Conservation (phyloP, 2,329 filamentous ascomycete genomes). For the Pleurostoma richardsiae region DNA sequence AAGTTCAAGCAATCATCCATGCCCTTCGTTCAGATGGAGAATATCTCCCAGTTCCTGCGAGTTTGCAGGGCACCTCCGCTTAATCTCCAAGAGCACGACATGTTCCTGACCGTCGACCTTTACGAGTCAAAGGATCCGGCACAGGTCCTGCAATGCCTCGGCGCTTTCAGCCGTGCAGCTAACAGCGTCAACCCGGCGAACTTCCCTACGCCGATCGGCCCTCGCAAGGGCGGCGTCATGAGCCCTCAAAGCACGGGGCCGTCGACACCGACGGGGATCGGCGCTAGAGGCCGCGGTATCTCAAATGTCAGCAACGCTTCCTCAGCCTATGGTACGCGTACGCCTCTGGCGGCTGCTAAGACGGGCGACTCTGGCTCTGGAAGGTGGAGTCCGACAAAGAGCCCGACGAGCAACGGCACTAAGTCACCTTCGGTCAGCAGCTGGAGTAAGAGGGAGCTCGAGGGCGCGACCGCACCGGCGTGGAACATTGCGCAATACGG, state of each 20-base stretch:
- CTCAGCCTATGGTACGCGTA: slow-evolving; percentile 36
- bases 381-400: slow-evolving; percentile 59
- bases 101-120: slow-evolving; percentile 94
- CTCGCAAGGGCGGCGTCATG: slow-evolving; percentile 55
- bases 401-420: slow-evolving; percentile 47
- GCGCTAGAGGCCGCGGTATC: slow-evolving; percentile 36
- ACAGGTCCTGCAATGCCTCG: slow-evolving; percentile 88
- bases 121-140: slow-evolving; percentile 90
- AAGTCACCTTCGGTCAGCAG: slow-evolving; percentile 60
- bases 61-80: slow-evolving; percentile 82
- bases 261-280: slow-evolving; percentile 40
- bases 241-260: slow-evolving; percentile 64
- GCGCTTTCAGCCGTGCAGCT: slow-evolving; percentile 85
- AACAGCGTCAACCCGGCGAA: slow-evolving; percentile 65
- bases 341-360: slow-evolving; percentile 38
- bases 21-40: slow-evolving; percentile 99
- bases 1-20: slow-evolving; percentile 89
- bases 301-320: slow-evolving; percentile 57
- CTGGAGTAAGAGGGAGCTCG: slow-evolving; percentile 84
- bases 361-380: slow-evolving; percentile 52
- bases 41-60: slow-evolving; percentile 91
- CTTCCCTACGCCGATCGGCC: slow-evolving; percentile 74
- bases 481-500: slow-evolving; percentile 99
- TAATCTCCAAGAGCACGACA: slow-evolving; percentile 86
- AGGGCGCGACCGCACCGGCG: slow-evolving; percentile 75